Percentiles rank a stretch among this genome's conserved stretches.
Conservation (phyloP, 2,329 filamentous ascomycete species). For the Aureobasidium melanogenum region DNA sequence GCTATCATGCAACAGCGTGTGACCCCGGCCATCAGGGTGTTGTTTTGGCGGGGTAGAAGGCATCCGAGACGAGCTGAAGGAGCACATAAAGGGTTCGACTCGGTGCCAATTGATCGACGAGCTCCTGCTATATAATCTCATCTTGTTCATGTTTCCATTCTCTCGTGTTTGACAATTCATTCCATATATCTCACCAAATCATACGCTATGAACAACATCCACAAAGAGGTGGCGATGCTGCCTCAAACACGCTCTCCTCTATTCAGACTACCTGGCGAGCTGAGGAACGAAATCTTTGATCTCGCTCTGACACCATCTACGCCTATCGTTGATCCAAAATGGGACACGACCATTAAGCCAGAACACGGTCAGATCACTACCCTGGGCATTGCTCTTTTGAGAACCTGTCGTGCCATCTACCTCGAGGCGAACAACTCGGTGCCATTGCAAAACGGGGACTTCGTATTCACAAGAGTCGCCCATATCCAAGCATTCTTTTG, state of each 20-base stretch:
- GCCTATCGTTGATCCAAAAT: constrained; percentile 14
- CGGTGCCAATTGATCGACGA: background rate
- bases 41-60: background rate
- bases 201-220: background rate
- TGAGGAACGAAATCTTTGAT: constrained; percentile 16
- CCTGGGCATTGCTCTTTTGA: constrained; percentile 21
- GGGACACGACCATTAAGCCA: background rate
- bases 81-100: background rate
- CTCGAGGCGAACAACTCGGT: constrained; percentile 24
- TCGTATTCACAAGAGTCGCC: constrained; percentile 28
- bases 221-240: background rate
- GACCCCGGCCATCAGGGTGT: constrained; percentile 8
- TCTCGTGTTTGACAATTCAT: background rate
- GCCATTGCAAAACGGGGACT: constrained; percentile 27
- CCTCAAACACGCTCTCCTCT: constrained; percentile 13
- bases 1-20: constrained; percentile 6
- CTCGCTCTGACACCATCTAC: constrained; percentile 12
- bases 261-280: constrained; percentile 15
- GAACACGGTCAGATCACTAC: constrained; percentile 11
- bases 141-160: background rate
- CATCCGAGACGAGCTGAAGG: background rate
- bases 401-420: constrained; percentile 28
- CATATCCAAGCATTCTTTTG: constrained; percentile 24
- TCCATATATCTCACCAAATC: background rate
- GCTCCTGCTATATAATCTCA: background rate